phyloP scores from a whole-genome alignment of 164 flowering plant genomes.

The Tinospora cordifolia region DNA sequence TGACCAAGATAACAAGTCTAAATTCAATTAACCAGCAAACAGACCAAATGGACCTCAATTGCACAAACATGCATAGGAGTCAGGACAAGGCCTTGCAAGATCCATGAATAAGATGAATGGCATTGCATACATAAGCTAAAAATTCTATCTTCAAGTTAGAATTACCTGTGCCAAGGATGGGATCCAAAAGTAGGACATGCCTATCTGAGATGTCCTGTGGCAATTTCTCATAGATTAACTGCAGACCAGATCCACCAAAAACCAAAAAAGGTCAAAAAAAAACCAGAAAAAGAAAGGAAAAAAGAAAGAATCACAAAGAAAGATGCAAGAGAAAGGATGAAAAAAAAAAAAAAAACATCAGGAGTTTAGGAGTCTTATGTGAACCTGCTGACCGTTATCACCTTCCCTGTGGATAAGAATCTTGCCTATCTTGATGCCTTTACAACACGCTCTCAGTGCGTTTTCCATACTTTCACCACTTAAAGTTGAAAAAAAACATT shows the following conservation, averaged over 20 bases:
- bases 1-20: background rate
- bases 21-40: background rate
- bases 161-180: slow-evolving; percentile 86
- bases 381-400: slow-evolving; percentile 93
- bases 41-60: no score
- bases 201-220: slow-evolving; percentile 87
- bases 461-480: slow-evolving; percentile 99
- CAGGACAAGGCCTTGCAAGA: no score
- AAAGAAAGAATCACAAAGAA: no score
- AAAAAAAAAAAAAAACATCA: background rate
- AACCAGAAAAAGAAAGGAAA: background rate
- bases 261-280: no score
- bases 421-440: slow-evolving; percentile 96
- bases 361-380: slow-evolving; percentile 6
- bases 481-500: background rate
- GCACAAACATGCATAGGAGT: no score
- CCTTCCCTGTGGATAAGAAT: slow-evolving; percentile 95
- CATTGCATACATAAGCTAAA: background rate
- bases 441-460: slow-evolving; percentile 95
- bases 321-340: background rate
- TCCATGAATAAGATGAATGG: background rate
- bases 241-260: slow-evolving; percentile 19
- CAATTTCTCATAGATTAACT: slow-evolving; percentile 89
- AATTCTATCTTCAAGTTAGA: no score
- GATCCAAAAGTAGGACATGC: slow-evolving; percentile 96